Conservation (phyloP, 2,329 filamentous ascomycete genomes). For the Metarhizium robertsii region DNA sequence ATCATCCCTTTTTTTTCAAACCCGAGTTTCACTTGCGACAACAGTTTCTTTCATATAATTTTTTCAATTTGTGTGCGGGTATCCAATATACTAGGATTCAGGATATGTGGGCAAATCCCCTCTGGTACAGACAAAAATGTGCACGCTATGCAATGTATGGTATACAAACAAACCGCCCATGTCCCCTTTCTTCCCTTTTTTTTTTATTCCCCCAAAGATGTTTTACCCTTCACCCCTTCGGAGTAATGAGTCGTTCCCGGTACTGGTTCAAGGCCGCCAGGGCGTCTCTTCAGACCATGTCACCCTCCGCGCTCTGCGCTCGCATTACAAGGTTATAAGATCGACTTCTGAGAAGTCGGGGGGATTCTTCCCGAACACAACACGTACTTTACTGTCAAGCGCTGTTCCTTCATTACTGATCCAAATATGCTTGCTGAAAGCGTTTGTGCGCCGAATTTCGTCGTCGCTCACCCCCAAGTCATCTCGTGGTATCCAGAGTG, state of each 20-base stretch:
- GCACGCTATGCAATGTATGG: constrained; percentile 4
- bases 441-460: constrained; percentile 70
- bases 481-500: constrained; percentile 90
- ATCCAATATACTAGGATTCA: background rate
- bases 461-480: constrained; percentile 86
- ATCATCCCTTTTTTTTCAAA: too few species aligned
- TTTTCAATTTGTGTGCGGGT: background rate
- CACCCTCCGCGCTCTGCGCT: background rate
- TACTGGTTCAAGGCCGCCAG: background rate
- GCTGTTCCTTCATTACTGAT: constrained; percentile 90
- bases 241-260: background rate
- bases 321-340: constrained; percentile 63
- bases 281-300: background rate
- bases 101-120: background rate
- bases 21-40: background rate
- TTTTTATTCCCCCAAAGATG: background rate
- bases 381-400: constrained; percentile 71
- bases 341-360: constrained; percentile 87
- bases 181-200: too few species aligned
- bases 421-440: constrained; percentile 74
- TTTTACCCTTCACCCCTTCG: background rate
- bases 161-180: background rate
- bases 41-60: background rate
- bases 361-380: constrained; percentile 76
- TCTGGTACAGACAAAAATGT: background rate